Evolutionary conservation across 176 grass and related monocot genomes (phyloP).

Genomic region (Juncus inflexus): DNA sequence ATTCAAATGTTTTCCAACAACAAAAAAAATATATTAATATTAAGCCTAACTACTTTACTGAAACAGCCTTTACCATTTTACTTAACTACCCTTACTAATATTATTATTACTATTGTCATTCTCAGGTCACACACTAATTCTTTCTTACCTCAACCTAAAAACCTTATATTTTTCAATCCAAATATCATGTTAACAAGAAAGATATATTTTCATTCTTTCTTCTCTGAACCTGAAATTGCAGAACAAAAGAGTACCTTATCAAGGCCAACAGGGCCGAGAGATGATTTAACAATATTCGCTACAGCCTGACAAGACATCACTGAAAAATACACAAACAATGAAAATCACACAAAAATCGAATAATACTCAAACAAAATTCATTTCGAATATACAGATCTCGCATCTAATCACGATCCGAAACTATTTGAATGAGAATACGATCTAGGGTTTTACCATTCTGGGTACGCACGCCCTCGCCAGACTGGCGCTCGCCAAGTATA

Average conservation of each 20-base stretch:
- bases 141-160: too few relatives aligned
- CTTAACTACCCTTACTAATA: too few relatives aligned
- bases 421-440: constrained; percentile 1
- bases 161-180: too few relatives aligned
- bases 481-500: constrained; percentile 90
- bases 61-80: too few relatives aligned
- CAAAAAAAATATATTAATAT: too few relatives aligned
- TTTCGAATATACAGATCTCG: constrained; percentile 2
- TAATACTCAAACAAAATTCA: constrained; percentile 15
- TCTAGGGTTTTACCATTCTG: constrained; percentile 54
- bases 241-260: constrained; percentile 49
- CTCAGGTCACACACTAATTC: too few relatives aligned
- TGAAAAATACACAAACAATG: constrained; percentile 25
- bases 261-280: constrained; percentile 78
- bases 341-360: constrained; percentile 1
- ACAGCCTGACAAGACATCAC: constrained; percentile 86
- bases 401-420: background rate
- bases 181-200: too few relatives aligned
- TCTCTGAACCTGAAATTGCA: too few relatives aligned
- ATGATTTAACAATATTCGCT: constrained; percentile 88
- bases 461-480: constrained; percentile 84
- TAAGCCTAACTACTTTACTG: too few relatives aligned
- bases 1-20: too few relatives aligned
- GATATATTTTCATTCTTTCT: too few relatives aligned
- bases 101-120: too few relatives aligned